Conservation (phyloP, 345 rosid species). For the Citrus glauca region DNA sequence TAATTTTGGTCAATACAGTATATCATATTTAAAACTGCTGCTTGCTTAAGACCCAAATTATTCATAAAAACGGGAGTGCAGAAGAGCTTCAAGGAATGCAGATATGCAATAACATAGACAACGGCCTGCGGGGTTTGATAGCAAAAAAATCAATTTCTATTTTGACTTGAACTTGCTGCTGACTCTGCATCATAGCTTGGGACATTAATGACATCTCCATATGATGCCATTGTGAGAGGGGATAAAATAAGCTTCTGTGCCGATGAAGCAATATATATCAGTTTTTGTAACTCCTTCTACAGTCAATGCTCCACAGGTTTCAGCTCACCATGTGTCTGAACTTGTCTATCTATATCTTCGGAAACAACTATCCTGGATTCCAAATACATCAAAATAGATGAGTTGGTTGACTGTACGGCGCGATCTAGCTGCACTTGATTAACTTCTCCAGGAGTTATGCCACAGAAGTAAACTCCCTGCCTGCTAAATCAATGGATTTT, state of each 20-base stretch:
- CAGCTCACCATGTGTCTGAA: conserved; percentile 64
- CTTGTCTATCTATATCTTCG: conserved; percentile 75
- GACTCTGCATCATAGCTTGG: conserved; percentile 55
- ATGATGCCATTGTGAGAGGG: conserved; percentile 84
- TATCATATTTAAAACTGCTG: conserved; percentile 1
- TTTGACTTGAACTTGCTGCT: conserved; percentile 50
- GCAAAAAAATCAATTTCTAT: neutral
- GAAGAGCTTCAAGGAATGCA: conserved; percentile 3
- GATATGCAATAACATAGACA: conserved; percentile 15
- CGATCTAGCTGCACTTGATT: conserved; percentile 59
- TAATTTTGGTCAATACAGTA: neutral
- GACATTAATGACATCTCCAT: conserved; percentile 50
- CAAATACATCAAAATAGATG: conserved; percentile 76
- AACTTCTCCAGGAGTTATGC: conserved; percentile 67
- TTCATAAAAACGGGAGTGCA: conserved; percentile 9
- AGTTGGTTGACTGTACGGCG: conserved; percentile 68
- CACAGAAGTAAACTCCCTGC: conserved; percentile 54
- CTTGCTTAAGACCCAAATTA: conserved; percentile 20
- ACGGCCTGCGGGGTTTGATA: conserved; percentile 8
- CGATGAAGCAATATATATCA: conserved; percentile 44
- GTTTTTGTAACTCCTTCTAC: conserved; percentile 50
- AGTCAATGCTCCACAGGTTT: conserved; percentile 41
- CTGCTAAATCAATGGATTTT: conserved; percentile 62
- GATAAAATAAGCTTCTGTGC: conserved; percentile 57
- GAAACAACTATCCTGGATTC: conserved; percentile 76